Evolutionary conservation across 192 early-diverging fungal species (phyloP).

Genomic region (Coemansia sp.): DNA sequence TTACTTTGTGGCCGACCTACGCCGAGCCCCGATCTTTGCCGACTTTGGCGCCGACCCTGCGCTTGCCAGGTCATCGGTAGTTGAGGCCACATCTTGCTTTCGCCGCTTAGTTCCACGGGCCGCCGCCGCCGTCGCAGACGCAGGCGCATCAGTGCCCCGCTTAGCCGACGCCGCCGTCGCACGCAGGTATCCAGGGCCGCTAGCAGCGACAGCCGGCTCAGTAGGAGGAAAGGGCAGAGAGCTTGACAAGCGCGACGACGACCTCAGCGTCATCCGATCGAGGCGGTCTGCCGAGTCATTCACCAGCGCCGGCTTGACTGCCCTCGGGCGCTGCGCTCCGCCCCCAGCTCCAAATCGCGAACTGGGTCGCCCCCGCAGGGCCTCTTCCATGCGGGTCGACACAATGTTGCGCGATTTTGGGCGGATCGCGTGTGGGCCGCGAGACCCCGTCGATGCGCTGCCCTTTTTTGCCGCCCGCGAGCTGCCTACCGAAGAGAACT

Average conservation of each 20-base stretch:
- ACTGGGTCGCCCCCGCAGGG: slow-evolving; percentile 24
- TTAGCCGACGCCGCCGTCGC: slow-evolving; percentile 46
- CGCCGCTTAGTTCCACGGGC: slow-evolving; percentile 39
- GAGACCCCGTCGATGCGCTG: not conserved
- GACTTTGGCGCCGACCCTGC: slow-evolving; percentile 17
- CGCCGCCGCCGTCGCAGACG: slow-evolving; percentile 3
- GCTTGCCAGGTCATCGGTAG: not conserved
- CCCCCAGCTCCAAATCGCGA: not conserved
- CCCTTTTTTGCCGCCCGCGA: not conserved
- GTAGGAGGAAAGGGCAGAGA: not conserved
- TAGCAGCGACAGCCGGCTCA: not conserved
- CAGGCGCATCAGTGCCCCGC: slow-evolving; percentile 22
- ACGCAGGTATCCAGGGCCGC: slow-evolving; percentile 38
- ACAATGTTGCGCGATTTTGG: slow-evolving; percentile 37
- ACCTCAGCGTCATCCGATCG: slow-evolving; percentile 44
- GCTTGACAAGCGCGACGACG: slow-evolving; percentile 9
- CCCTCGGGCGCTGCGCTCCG: slow-evolving; percentile 12
- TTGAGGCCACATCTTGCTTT: slow-evolving; percentile 13
- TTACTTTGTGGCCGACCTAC: slow-evolving; percentile 21
- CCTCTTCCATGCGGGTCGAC: slow-evolving; percentile 45
- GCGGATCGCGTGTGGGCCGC: slow-evolving; percentile 21
- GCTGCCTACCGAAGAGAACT: slow-evolving; percentile 37
- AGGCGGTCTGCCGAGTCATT: slow-evolving; percentile 2
- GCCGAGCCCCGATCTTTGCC: slow-evolving; percentile 17
- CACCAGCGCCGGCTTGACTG: not conserved